Conservation (phyloP, 495 filamentous ascomycete genomes). For the Penicillium parvum region DNA sequence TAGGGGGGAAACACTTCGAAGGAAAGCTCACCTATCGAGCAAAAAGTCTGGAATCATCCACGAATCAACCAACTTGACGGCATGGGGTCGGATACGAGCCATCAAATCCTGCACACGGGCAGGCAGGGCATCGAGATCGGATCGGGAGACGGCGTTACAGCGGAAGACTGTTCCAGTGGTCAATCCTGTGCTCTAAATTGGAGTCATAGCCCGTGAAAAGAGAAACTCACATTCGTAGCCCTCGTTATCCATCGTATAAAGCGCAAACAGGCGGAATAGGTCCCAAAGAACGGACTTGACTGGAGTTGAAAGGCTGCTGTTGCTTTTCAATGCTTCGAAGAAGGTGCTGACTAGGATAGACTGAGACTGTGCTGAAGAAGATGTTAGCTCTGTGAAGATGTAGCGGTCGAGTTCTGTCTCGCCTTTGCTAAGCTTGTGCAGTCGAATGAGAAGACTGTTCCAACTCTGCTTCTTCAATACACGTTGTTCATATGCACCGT, state of each 20-base stretch:
- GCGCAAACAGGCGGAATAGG: conserved; percentile 42
- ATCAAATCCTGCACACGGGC: conserved; percentile 37
- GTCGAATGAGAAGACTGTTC: conserved; percentile 43
- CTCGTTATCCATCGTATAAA: conserved; percentile 39
- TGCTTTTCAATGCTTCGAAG: conserved; percentile 25
- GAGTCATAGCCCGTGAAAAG: too few relatives aligned
- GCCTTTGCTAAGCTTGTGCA: conserved; percentile 43
- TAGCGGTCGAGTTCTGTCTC: background rate
- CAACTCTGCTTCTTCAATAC: conserved; percentile 41
- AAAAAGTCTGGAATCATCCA: conserved; percentile 49
- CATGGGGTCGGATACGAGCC: conserved; percentile 42
- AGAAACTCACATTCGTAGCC: conserved; percentile 25
- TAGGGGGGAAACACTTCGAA: too few relatives aligned
- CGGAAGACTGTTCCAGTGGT: conserved; percentile 25
- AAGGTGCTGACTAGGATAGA: conserved; percentile 43
- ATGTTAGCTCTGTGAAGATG: too few relatives aligned
- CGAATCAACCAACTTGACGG: conserved; percentile 42
- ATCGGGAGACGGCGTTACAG: conserved; percentile 30
- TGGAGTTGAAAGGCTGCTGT: conserved; percentile 21
- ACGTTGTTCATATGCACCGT: conserved; percentile 39
- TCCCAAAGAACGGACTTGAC: conserved; percentile 24
- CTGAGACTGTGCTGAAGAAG: conserved; percentile 43
- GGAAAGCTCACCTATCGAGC: conserved; percentile 34
- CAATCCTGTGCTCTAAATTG: background rate
- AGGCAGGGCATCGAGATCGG: conserved; percentile 29